Conservation (phyloP, 2,329 filamentous ascomycete genomes). For the Phaeophleospora eucalypticola region DNA sequence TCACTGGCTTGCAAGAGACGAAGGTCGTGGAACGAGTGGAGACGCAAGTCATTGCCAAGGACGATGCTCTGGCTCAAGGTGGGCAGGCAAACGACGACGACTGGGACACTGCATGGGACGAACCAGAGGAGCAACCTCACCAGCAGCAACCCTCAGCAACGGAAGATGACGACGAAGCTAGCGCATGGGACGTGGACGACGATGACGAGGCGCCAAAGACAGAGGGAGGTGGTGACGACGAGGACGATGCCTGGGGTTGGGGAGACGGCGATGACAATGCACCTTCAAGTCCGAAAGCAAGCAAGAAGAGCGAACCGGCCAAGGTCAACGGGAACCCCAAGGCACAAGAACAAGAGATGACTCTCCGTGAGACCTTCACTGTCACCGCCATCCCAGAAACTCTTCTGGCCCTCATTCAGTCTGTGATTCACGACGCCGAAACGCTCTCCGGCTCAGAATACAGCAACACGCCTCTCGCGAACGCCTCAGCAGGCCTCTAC, state of each 20-base stretch:
- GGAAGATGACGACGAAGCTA: slow-evolving; percentile 46
- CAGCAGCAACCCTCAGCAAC: slow-evolving; percentile 12
- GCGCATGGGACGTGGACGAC: slow-evolving; percentile 46
- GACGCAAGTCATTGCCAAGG: slow-evolving; percentile 70
- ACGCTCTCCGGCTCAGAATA: slow-evolving; percentile 52
- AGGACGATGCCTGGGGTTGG: slow-evolving; percentile 77
- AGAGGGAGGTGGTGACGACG: slow-evolving; percentile 31
- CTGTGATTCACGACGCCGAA: slow-evolving; percentile 44
- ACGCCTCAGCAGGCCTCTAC: slow-evolving; percentile 67
- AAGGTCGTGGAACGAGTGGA: slow-evolving; percentile 78
- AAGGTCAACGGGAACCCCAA: slow-evolving; percentile 27
- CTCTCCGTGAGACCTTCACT: slow-evolving; percentile 78
- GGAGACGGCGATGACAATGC: slow-evolving; percentile 58
- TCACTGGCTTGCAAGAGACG: slow-evolving; percentile 61
- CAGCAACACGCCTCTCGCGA: slow-evolving; percentile 54
- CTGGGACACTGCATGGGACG: slow-evolving; percentile 79
- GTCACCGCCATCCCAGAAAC: slow-evolving; percentile 83
- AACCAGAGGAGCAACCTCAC: slow-evolving; percentile 50
- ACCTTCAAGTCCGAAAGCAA: slow-evolving; percentile 20
- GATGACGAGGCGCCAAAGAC: slow-evolving; percentile 22
- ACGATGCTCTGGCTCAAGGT: slow-evolving; percentile 55
- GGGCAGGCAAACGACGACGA: slow-evolving; percentile 50
- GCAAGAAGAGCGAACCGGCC: slow-evolving; percentile 20
- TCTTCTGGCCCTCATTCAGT: slow-evolving; percentile 64
- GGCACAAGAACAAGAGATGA: slow-evolving; percentile 45